Evolutionary conservation across 225 moss, liverwort and hornwort species (phyloP).

Genomic region (Bryoerythrophyllum caledonicum): DNA sequence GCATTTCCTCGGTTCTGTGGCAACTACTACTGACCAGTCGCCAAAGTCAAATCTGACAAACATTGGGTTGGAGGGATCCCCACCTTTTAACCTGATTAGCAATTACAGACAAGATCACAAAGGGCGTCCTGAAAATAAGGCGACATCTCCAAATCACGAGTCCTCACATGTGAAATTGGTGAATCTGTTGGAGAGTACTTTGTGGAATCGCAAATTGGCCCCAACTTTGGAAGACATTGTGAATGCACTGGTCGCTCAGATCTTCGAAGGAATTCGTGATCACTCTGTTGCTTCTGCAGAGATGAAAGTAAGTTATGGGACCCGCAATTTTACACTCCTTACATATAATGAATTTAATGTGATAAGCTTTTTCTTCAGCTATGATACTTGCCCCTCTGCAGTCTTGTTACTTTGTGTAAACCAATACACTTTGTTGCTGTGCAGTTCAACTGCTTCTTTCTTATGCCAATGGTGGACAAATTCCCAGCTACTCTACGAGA

Average conservation of each 20-base stretch:
- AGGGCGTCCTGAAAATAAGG: slow-evolving; percentile 75
- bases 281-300: slow-evolving; percentile 91
- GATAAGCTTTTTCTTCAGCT: not conserved
- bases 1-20: slow-evolving; percentile 76
- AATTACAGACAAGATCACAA: slow-evolving; percentile 88
- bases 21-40: slow-evolving; percentile 64
- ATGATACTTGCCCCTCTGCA: not conserved
- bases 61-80: slow-evolving; percentile 50
- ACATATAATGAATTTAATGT: not conserved
- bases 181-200: slow-evolving; percentile 86
- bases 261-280: slow-evolving; percentile 95
- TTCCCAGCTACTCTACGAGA: slow-evolving; percentile 90
- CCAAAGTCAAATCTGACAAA: slow-evolving; percentile 34
- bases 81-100: slow-evolving; percentile 40
- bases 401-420: not conserved
- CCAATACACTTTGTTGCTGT: slow-evolving; percentile 6
- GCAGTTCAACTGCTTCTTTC: slow-evolving; percentile 99
- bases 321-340: not conserved
- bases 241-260: slow-evolving; percentile 85
- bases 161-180: slow-evolving; percentile 80
- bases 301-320: slow-evolving; percentile 63
- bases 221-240: slow-evolving; percentile 94
- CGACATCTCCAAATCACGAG: slow-evolving; percentile 42
- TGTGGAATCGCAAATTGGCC: slow-evolving; percentile 92
- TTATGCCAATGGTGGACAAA: slow-evolving; percentile 96